phyloP scores from a whole-genome alignment of 2,329 filamentous ascomycete genomes.

The Pseudocercospora pini-densiflorae region DNA sequence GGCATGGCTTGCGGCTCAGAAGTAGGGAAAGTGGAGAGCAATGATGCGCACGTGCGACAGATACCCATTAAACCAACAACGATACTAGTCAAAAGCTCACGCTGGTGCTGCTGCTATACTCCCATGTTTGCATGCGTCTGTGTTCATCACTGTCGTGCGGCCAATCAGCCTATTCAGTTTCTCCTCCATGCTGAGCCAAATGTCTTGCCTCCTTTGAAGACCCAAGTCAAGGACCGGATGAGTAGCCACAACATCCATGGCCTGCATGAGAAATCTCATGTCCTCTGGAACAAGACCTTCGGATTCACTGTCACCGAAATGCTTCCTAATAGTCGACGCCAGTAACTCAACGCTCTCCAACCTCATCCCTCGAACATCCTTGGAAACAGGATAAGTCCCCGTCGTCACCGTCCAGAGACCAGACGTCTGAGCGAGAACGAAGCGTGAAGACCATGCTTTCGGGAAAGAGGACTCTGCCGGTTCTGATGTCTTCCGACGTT shows the following conservation, averaged over 20 bases:
- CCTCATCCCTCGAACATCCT: slow-evolving; percentile 31
- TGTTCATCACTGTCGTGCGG: background rate
- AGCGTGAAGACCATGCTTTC: slow-evolving; percentile 18
- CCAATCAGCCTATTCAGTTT: slow-evolving; percentile 13
- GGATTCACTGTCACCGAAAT: slow-evolving; percentile 3
- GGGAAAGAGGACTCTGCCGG: slow-evolving; percentile 16
- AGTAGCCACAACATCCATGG: slow-evolving; percentile 31
- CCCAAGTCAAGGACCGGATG: slow-evolving; percentile 27
- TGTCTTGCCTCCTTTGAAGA: slow-evolving; percentile 3
- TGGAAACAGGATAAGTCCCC: slow-evolving; percentile 26
- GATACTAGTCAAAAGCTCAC: background rate
- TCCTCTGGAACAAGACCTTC: slow-evolving; percentile 15
- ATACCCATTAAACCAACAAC: background rate
- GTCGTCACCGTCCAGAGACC: slow-evolving; percentile 25
- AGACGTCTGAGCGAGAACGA: slow-evolving; percentile 14
- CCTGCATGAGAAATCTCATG: slow-evolving; percentile 25
- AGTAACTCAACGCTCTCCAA: slow-evolving; percentile 32
- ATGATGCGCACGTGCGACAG: background rate
- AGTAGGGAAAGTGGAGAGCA: slow-evolving; percentile 3
- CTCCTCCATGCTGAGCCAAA: slow-evolving; percentile 20
- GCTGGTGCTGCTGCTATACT: background rate
- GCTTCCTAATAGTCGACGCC: slow-evolving; percentile 21
- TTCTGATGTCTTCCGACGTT: slow-evolving; percentile 9
- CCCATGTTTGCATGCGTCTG: slow-evolving; percentile 1
- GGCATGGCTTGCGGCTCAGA: slow-evolving; percentile 48